Evolutionary conservation across 768 basidiomycete species (phyloP).

Genomic region (Amanita subjunquillea): DNA sequence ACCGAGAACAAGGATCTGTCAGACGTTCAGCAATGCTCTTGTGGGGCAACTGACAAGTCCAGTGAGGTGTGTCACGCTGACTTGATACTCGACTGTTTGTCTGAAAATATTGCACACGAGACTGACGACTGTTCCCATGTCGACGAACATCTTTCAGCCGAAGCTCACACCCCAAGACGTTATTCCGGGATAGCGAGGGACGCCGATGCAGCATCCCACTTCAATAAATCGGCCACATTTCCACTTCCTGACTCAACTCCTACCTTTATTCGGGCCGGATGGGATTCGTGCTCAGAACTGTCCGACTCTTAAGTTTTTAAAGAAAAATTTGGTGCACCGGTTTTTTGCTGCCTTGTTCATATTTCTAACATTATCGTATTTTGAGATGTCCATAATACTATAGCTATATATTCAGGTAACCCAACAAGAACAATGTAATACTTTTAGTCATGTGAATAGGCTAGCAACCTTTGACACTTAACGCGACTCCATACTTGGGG

Average conservation of each 20-base stretch:
- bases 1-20: neutral
- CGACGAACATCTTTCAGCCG: neutral
- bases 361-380: neutral
- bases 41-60: neutral
- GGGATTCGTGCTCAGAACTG: conserved; percentile 41
- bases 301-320: conserved; percentile 16
- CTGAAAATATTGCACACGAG: neutral
- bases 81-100: neutral
- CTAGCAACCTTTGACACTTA: neutral
- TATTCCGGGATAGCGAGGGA: conserved; percentile 7
- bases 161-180: conserved; percentile 2
- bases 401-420: conserved; percentile 3
- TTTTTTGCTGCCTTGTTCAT: conserved; percentile 3
- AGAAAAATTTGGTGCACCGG: neutral
- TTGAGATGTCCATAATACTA: conserved; percentile 1
- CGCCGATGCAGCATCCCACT: conserved; percentile 5
- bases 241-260: conserved; percentile 31
- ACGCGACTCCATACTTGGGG: too few species aligned
- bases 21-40: neutral
- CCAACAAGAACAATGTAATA: conserved; percentile 2
- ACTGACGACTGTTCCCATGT: neutral
- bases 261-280: conserved; percentile 43
- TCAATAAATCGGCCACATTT: conserved; percentile 28
- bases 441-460: neutral
- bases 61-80: neutral